Evolutionary conservation across 106 monocot species (phyloP), one percentile per base, ranked within the genome.

Genomic region (Dendrobium nobile): DNA sequence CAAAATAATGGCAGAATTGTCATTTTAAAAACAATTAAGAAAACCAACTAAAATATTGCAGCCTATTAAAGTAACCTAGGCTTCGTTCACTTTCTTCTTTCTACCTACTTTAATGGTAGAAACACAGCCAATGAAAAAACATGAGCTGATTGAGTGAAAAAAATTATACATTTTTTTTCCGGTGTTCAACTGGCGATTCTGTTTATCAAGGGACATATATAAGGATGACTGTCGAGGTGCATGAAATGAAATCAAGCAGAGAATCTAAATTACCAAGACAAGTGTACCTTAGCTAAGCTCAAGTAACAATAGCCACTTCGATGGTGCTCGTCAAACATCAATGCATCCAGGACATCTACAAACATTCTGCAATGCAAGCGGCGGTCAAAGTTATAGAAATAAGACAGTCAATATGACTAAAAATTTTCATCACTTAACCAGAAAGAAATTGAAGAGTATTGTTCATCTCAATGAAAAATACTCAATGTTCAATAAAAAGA

Each of bases 321-420:
- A 80, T 91, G 92, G 82, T 98, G 97, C 47, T 90, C 89, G 18
- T 92, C 90, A 70, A 89, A 94, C 79, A 94, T 89, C 55, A 92
- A 78, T 17, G 90, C 86, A 84, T 98, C 97, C 88, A 98, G 43
- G 54, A 94, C 94, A 87, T 94, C 97, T 44, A 92, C 87, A 75
- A 98, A 98, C 90, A 98, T 94, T 84, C 97, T 98, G 91, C 75
- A 89, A 61, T 61, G 20, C n/a, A 61, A 2, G 22, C 61, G n/a
- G 22, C 61, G n/a, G 1, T 5, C 20, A 61, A 61, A 10, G 51
- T 51, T 51, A 61, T 22, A 61, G 7, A 61, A 61, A 58, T 58
- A 58, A 58, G 4, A 47, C 47, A 7, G 47, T 47, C 47, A 47
- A 47, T 47, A 10, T 11, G 11, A 47, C 7, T 47, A 9, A 47